These are phyloP conservation scores for Lasiosphaeria miniovina DNA, from an alignment of 495 filamentous ascomycete species.

Conservation along the genomic window DNA sequence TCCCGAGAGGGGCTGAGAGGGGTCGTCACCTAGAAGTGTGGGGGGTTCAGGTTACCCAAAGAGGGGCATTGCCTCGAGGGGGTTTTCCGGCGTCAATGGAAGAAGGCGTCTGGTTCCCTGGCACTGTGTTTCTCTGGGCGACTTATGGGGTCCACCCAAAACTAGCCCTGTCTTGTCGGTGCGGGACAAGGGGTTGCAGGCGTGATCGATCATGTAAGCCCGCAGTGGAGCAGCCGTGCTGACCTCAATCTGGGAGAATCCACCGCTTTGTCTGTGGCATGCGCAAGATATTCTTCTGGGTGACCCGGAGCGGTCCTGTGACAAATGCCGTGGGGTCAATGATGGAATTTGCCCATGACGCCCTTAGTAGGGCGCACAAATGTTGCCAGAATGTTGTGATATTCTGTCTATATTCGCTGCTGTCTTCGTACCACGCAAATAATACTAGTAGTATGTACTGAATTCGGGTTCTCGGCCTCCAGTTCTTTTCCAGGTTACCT, in stretches of 20 bases:
- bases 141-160: background rate
- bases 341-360: constrained; percentile 16
- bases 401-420: constrained; percentile 18
- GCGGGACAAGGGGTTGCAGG: constrained; percentile 7
- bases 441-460: background rate
- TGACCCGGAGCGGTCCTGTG: constrained; percentile 7
- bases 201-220: constrained; percentile 11
- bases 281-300: background rate
- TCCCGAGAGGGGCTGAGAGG: constrained; percentile 22
- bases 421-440: constrained; percentile 8
- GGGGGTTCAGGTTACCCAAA: constrained; percentile 4
- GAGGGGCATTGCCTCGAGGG: background rate
- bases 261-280: constrained; percentile 8
- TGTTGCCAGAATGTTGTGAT: constrained; percentile 38
- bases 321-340: constrained; percentile 20
- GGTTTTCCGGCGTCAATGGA: background rate
- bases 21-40: constrained; percentile 8
- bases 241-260: constrained; percentile 13
- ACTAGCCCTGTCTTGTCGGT: constrained; percentile 1
- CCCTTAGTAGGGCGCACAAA: constrained; percentile 7
- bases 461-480: background rate
- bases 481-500: background rate
- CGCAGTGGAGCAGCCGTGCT: background rate
- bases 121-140: background rate
- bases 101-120: background rate